phyloP scores from a whole-genome alignment of 306 rosid genomes.

The Rosa multiflora region DNA sequence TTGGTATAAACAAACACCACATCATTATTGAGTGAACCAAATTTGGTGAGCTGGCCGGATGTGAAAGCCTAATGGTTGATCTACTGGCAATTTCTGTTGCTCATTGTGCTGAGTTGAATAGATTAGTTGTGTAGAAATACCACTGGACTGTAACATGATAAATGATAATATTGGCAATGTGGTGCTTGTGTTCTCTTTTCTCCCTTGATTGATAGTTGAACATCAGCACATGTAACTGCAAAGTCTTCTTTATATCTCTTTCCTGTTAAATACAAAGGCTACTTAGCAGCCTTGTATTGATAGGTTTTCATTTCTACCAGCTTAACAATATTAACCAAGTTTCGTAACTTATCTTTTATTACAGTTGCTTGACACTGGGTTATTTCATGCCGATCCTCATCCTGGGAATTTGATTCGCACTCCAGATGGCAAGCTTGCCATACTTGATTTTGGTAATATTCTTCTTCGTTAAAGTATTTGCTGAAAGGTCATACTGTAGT shows the following conservation, averaged over 20 bases:
- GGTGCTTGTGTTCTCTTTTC: background rate
- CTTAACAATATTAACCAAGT: background rate
- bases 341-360: constrained; percentile 29
- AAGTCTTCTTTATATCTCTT: background rate
- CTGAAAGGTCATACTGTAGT: constrained; percentile 24
- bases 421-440: constrained; percentile 95
- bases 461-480: constrained; percentile 24
- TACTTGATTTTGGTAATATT: constrained; percentile 92
- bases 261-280: background rate
- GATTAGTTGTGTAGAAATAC: background rate
- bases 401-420: constrained; percentile 99
- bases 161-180: background rate
- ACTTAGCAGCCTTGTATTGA: background rate
- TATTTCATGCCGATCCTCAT: constrained; percentile 99
- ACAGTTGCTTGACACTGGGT: constrained; percentile 95
- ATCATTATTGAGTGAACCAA: background rate
- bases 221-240: background rate
- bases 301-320: background rate
- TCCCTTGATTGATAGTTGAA: background rate
- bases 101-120: background rate
- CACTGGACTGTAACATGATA: background rate
- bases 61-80: background rate
- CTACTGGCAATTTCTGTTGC: background rate
- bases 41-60: background rate
- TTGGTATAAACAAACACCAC: background rate